A percentile compares a stretch with the other conserved stretches of the same genome.
Conservation (phyloP, 1,284 basidiomycete genomes). For the Tylopilus microsporus region DNA sequence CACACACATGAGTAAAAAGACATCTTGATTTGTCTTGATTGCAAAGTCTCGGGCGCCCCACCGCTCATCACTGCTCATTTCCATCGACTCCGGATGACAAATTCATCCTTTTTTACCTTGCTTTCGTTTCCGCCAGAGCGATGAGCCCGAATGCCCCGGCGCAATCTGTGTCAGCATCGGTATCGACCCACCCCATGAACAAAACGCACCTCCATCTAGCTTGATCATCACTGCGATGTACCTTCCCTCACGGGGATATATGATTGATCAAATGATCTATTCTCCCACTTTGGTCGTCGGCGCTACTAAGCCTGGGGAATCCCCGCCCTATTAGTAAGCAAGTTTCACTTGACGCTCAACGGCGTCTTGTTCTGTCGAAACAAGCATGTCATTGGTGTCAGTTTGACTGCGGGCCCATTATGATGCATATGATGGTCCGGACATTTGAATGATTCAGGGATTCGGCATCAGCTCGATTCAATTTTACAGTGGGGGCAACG, state of each 20-base stretch:
- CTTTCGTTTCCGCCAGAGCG: slow-evolving; percentile 50
- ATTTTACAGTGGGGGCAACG: slow-evolving; percentile 5
- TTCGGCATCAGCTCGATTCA: slow-evolving; percentile 42
- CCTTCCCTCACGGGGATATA: slow-evolving; percentile 35
- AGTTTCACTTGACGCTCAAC: not conserved
- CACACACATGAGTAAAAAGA: slow-evolving; percentile 48
- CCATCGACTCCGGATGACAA: slow-evolving; percentile 53
- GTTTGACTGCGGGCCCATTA: slow-evolving; percentile 2
- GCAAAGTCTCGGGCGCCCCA: slow-evolving; percentile 35
- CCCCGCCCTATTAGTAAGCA: slow-evolving; percentile 4
- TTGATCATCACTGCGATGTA: slow-evolving; percentile 76
- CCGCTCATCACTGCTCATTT: slow-evolving; percentile 25
- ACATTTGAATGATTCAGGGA: slow-evolving; percentile 60
- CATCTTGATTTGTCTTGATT: slow-evolving; percentile 21
- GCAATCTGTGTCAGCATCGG: slow-evolving; percentile 2
- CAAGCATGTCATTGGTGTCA: slow-evolving; percentile 16
- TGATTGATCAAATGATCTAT: slow-evolving; percentile 65
- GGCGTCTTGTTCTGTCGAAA: slow-evolving; percentile 23
- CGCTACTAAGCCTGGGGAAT: slow-evolving; percentile 30
- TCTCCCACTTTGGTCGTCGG: slow-evolving; percentile 54
- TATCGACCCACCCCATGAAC: slow-evolving; percentile 6
- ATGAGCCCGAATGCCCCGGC: slow-evolving; percentile 64
- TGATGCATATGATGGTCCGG: slow-evolving; percentile 37
- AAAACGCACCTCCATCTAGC: slow-evolving; percentile 63
- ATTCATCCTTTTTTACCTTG: slow-evolving; percentile 44